A percentile compares a stretch with the other conserved stretches of the same genome.
phyloP scores from a whole-genome alignment of 306 rosid genomes.

The Hippophae gyantsensis region DNA sequence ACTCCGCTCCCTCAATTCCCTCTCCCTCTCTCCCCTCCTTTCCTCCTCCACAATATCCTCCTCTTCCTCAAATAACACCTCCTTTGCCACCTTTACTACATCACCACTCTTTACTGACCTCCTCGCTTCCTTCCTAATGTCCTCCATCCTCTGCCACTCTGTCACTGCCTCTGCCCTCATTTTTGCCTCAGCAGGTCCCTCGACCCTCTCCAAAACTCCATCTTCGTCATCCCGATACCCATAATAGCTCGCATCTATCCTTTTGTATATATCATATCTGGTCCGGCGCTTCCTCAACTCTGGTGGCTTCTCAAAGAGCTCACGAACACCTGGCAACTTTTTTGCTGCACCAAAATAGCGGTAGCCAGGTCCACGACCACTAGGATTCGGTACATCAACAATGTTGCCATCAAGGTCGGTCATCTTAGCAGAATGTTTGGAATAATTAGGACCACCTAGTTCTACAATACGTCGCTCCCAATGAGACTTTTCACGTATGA shows the following conservation, averaged over 20 bases:
- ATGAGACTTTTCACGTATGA: constrained; percentile 64
- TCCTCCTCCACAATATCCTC: constrained; percentile 82
- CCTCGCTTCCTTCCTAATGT: constrained; percentile 72
- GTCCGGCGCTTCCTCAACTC: constrained; percentile 79
- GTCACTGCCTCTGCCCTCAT: constrained; percentile 56
- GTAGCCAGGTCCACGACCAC: constrained; percentile 92
- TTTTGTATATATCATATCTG: constrained; percentile 69
- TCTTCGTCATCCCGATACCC: constrained; percentile 91
- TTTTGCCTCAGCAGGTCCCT: constrained; percentile 53
- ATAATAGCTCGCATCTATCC: constrained; percentile 77
- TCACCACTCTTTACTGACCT: constrained; percentile 77
- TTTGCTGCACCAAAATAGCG: constrained; percentile 89
- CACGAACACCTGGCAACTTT: constrained; percentile 69
- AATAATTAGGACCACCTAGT: constrained; percentile 70
- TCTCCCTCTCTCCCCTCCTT: constrained; percentile 42
- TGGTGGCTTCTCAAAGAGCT: constrained; percentile 85
- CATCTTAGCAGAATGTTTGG: constrained; percentile 72
- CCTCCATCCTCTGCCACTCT: constrained; percentile 74
- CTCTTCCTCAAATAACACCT: constrained; percentile 61
- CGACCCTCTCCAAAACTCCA: constrained; percentile 60
- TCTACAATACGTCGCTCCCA: constrained; percentile 88
- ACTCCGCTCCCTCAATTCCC: constrained; percentile 28
- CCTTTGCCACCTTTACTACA: constrained; percentile 47
- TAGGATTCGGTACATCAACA: constrained; percentile 84
- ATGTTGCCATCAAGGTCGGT: constrained; percentile 89